Conservation (phyloP, 2,329 filamentous ascomycete genomes). For the Trichoderma polysporum region DNA sequence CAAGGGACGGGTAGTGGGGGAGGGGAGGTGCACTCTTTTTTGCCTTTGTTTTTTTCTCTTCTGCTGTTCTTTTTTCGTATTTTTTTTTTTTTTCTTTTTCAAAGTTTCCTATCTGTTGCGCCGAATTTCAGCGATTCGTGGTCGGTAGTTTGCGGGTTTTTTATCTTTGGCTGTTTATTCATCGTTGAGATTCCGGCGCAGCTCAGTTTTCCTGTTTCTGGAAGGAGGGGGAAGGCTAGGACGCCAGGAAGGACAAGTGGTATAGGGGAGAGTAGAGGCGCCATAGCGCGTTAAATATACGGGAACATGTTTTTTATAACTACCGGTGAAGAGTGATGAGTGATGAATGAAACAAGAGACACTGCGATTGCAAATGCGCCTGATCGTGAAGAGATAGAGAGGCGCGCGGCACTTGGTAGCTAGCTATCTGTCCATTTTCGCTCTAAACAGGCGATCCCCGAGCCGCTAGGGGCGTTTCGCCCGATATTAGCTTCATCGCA, state of each 20-base stretch:
- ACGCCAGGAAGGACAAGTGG: background rate
- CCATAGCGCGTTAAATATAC: conserved; percentile 16
- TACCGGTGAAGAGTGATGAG: background rate
- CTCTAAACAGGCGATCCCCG: background rate
- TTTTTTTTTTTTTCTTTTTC: background rate
- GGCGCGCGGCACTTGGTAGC: background rate
- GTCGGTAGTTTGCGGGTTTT: conserved; percentile 19
- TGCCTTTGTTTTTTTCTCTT: background rate
- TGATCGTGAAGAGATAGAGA: background rate
- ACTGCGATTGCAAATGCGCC: background rate
- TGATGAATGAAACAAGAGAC: background rate
- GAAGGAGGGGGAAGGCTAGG: background rate
- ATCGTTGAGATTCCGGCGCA: background rate
- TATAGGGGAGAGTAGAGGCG: conserved; percentile 5
- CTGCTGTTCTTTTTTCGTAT: background rate
- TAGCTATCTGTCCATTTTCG: background rate
- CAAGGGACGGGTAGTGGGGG: conserved; percentile 9
- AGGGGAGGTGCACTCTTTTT: conserved; percentile 8
- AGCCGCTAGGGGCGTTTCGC: conserved; percentile 11
- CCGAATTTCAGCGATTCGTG: conserved; percentile 21
- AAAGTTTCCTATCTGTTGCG: conserved; percentile 14
- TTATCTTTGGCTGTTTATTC: conserved; percentile 6
- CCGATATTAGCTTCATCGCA: conserved; percentile 11
- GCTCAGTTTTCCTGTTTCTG: conserved; percentile 4
- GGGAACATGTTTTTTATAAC: conserved; percentile 1